phyloP scores from a whole-genome alignment of 768 basidiomycete genomes.

The Hericium coralloides region DNA sequence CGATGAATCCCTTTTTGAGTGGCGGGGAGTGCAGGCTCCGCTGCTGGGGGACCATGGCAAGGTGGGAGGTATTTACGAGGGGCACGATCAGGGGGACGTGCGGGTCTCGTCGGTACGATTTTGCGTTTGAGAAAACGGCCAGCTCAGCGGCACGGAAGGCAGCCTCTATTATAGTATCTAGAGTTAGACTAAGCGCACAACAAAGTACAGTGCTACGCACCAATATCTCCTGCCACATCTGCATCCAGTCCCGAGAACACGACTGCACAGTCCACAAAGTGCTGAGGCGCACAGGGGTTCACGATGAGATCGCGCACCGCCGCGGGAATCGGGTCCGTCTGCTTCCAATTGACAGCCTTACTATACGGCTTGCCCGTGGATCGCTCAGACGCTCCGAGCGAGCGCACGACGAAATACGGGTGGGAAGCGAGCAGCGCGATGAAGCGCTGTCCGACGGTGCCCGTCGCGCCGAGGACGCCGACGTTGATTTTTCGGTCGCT shows the following conservation, averaged over 20 bases:
- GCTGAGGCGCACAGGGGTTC: conserved; percentile 64
- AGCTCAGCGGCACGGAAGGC: conserved; percentile 84
- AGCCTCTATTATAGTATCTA: conserved; percentile 46
- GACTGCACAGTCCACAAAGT: conserved; percentile 74
- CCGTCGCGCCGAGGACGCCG: conserved; percentile 81
- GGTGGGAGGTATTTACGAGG: conserved; percentile 83
- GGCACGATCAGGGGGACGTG: conserved; percentile 93
- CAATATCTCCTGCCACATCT: conserved; percentile 92
- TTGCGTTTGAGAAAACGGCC: conserved; percentile 94
- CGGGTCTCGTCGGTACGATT: conserved; percentile 90
- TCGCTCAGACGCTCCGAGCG: conserved; percentile 80
- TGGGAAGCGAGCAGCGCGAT: conserved; percentile 80
- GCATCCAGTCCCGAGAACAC: conserved; percentile 96
- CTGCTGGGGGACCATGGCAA: conserved; percentile 81
- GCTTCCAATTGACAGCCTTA: conserved; percentile 82
- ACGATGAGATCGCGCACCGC: conserved; percentile 57
- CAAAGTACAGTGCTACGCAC: conserved; percentile 33
- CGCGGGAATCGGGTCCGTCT: conserved; percentile 64
- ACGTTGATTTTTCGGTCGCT: conserved; percentile 29
- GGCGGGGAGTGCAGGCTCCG: conserved; percentile 56
- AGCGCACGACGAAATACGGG: conserved; percentile 84
- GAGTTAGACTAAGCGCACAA: not conserved
- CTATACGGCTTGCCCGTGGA: conserved; percentile 80
- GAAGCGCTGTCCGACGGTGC: conserved; percentile 95
- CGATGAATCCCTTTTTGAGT: conserved; percentile 82